Evolutionary conservation across 495 filamentous ascomycete genomes (phyloP), one percentile per base, ranked within the genome.

Genomic region (Penicillium diatomitis): DNA sequence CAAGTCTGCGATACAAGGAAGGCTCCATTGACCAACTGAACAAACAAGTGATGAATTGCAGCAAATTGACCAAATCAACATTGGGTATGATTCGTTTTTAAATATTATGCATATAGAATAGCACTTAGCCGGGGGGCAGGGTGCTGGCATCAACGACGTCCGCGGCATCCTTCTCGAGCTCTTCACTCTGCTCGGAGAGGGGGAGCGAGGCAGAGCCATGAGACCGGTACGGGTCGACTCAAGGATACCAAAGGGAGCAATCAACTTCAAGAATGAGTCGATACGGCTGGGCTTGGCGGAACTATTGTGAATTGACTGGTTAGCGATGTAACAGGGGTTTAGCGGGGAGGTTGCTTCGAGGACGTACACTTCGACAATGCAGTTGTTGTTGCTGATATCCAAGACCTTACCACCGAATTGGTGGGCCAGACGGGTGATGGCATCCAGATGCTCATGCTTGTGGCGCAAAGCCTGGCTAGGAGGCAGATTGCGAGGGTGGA

Each of bases 371-470:
- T 98, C 92, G 53, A 98, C 89, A 70, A 97, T 96, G 71, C 91
- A 96, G 72, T 91, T 96, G 64, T 88, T 96, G 53, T 84, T 96
- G 71, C 88, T 95, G 55, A 98, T 97, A 73, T 98, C 92, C 65
- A 96, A 67, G 20, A 98, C 85, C 70, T 98, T 98, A 40, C 92
- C 92, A 28, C 89, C 90, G 66, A 98, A 98, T 63, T 98, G 92
- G 73, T 96, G 92, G 10, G 91, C 84, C 64, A 98, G 79, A 66
- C 94, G 87, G 41, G 90, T 97, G 61, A 98, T 92, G 32, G 82
- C 87, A 73, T 86, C 86, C 46, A 98, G 71, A 75, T 98, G 92
- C 74, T 98, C 87, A 66, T 96, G 89, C 75, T 98, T 98, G 62
- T 94, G 87, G 61, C 92, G 75, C 62, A 98, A 64, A 12, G 90